These are phyloP conservation scores for Cyclotella baltica DNA, from an alignment of 108 stramenopile genomes.

Conservation along the genomic window DNA sequence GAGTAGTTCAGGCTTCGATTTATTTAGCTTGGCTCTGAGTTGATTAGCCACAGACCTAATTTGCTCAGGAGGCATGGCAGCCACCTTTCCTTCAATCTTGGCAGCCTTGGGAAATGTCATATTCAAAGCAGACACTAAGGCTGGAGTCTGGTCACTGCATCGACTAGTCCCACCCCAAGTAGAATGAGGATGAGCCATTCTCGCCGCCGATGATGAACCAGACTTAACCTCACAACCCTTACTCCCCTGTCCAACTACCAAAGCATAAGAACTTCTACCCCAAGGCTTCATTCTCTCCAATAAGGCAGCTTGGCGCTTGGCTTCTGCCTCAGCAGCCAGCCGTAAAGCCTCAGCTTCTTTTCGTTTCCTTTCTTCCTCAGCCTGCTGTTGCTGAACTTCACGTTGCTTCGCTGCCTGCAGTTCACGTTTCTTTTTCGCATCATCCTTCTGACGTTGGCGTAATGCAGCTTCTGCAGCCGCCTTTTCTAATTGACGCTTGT, in stretches of 20 bases:
- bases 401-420: slow-evolving; percentile 11
- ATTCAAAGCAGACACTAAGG: slow-evolving; percentile 25
- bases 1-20: slow-evolving; percentile 15
- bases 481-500: slow-evolving; percentile 38
- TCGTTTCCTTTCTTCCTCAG: slow-evolving; percentile 36
- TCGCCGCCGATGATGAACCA: background rate
- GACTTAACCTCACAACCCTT: slow-evolving; percentile 24
- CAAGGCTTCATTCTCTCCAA: slow-evolving; percentile 44
- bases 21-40: slow-evolving; percentile 37
- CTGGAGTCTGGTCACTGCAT: slow-evolving; percentile 33
- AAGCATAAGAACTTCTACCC: slow-evolving; percentile 42
- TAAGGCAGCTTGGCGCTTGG: slow-evolving; percentile 25
- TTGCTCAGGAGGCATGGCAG: slow-evolving; percentile 7
- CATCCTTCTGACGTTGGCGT: slow-evolving; percentile 33
- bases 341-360: slow-evolving; percentile 37
- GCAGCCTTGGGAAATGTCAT: background rate
- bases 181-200: slow-evolving; percentile 25
- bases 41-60: slow-evolving; percentile 18
- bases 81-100: slow-evolving; percentile 6
- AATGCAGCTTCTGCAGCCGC: slow-evolving; percentile 43
- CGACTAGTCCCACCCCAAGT: slow-evolving; percentile 31
- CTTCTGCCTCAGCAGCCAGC: slow-evolving; percentile 30
- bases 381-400: slow-evolving; percentile 26
- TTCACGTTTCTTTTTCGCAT: slow-evolving; percentile 23
- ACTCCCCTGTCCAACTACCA: slow-evolving; percentile 37